Conservation (phyloP, 1,284 basidiomycete genomes). For the Cutaneotrichosporon cyanovorans region DNA sequence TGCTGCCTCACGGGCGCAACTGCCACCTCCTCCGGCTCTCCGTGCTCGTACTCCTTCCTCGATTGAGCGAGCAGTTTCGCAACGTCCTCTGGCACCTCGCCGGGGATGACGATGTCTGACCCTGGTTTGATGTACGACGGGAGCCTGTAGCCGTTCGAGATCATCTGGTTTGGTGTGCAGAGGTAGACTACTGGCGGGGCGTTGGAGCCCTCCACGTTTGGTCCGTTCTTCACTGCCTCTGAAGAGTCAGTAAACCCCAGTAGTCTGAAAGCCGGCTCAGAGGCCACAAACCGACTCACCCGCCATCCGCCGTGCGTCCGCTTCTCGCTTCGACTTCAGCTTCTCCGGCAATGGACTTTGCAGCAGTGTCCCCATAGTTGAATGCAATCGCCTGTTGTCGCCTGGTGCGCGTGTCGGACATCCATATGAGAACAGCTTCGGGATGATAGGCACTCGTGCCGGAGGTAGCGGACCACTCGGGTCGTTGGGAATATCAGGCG, state of each 20-base stretch:
- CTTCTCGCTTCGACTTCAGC: conserved; percentile 63
- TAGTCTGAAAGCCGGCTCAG: no score
- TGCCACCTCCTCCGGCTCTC: background rate
- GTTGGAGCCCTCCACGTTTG: conserved; percentile 4
- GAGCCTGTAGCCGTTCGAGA: conserved; percentile 79
- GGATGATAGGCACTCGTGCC: conserved; percentile 60
- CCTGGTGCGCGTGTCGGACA: conserved; percentile 85
- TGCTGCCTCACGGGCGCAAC: background rate
- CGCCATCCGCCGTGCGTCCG: conserved; percentile 25
- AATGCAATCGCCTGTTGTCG: conserved; percentile 72
- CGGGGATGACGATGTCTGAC: conserved; percentile 25
- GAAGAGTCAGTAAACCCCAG: no score
- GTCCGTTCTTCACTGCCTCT: conserved; percentile 5
- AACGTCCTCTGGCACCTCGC: conserved; percentile 14
- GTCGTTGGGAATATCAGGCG: background rate
- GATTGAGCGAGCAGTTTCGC: conserved; percentile 5
- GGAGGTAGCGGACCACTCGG: conserved; percentile 22
- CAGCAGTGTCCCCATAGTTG: conserved; percentile 73
- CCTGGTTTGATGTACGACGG: conserved; percentile 61
- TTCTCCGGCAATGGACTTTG: conserved; percentile 64
- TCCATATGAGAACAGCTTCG: conserved; percentile 77
- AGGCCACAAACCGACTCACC: conserved; percentile 17
- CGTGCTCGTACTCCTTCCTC: conserved; percentile 1
- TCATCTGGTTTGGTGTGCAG: conserved; percentile 72
- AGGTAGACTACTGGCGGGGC: conserved; percentile 58